Percentiles rank a stretch among this genome's conserved stretches.
phyloP scores from a whole-genome alignment of 1,284 basidiomycete genomes.

The Tylopilus sp. region DNA sequence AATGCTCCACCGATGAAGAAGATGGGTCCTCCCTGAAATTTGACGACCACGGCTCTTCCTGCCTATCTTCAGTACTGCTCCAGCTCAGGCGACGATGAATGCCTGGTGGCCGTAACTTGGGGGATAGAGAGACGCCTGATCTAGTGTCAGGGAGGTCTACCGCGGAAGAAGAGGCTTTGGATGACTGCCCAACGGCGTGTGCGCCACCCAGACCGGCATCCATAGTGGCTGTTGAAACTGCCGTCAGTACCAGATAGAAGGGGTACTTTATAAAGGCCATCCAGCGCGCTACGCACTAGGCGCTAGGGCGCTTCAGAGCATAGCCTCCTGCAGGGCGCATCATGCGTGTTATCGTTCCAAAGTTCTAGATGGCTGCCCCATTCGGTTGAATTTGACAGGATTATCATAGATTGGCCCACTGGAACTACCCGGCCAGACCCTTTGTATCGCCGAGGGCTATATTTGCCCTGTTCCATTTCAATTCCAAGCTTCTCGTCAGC shows the following conservation, averaged over 20 bases:
- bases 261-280: not conserved
- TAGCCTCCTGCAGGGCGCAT: not conserved
- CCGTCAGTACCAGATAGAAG: not conserved
- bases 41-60: conserved; percentile 33
- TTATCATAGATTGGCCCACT: not conserved
- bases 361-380: not conserved
- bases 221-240: conserved; percentile 6
- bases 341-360: not conserved
- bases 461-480: not conserved
- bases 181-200: conserved; percentile 10
- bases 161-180: conserved; percentile 45
- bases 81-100: not conserved
- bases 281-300: not conserved
- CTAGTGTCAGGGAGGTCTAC: conserved; percentile 48
- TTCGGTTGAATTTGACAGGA: not conserved
- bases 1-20: conserved; percentile 37
- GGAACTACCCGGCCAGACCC: not conserved
- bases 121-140: conserved; percentile 42
- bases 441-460: not conserved
- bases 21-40: conserved; percentile 42
- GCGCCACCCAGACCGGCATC: conserved; percentile 6
- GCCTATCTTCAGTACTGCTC: conserved; percentile 18
- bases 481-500: not conserved
- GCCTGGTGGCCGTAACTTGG: conserved; percentile 37
- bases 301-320: not conserved